Percentiles rank a stretch among this genome's conserved stretches.
These are phyloP conservation scores for Plasmodium cynomolgi DNA, from an alignment of 169 alveolate species.

Conservation along the genomic window DNA sequence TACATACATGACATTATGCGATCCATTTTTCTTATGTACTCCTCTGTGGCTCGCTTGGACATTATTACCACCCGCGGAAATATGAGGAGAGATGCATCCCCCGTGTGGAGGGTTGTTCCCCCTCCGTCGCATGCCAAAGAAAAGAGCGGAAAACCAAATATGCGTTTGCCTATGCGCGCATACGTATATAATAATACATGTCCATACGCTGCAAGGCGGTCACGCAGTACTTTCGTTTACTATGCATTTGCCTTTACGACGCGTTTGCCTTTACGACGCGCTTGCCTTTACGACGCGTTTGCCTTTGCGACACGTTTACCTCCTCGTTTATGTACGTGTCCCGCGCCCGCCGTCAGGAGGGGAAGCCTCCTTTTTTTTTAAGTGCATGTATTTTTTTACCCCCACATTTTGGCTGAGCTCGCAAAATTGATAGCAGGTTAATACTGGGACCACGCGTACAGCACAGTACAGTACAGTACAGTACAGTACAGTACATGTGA, in stretches of 20 bases:
- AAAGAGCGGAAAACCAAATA: neutral
- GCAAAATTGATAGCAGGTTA: neutral
- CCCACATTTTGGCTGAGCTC: neutral
- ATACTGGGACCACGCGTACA: neutral
- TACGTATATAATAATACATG: neutral
- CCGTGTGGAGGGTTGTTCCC: too few species aligned
- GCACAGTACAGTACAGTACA: too few species aligned
- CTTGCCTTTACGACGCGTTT: neutral
- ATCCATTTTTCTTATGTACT: neutral
- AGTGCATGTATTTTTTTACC: neutral
- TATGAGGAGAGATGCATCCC: too few species aligned
- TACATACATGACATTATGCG: neutral
- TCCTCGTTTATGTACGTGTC: neutral
- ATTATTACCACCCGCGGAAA: neutral
- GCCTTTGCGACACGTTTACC: neutral
- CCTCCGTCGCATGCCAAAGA: too few species aligned
- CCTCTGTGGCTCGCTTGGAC: neutral
- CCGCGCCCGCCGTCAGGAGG: neutral
- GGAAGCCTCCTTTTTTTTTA: neutral
- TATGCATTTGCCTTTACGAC: neutral
- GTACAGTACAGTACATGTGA: neutral
- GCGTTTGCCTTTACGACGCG: neutral
- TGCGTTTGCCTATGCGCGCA: neutral
- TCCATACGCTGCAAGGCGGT: neutral
- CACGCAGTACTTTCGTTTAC: too few species aligned